A percentile compares a stretch with the other conserved stretches of the same genome.
Evolutionary conservation across 192 early-diverging fungal species (phyloP).

Genomic region (Endogone sp.): DNA sequence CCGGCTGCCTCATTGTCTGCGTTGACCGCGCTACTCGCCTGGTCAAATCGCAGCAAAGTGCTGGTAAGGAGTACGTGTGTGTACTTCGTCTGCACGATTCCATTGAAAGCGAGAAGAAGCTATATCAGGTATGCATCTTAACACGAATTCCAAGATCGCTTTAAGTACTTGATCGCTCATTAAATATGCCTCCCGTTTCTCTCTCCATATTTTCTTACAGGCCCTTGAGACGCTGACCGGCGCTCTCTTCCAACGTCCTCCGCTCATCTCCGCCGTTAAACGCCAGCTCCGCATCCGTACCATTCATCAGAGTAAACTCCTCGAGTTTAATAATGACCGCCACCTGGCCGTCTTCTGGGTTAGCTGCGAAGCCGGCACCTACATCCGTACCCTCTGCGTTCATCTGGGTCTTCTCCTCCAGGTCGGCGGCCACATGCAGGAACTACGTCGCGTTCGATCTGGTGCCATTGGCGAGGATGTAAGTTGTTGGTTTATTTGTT

Average conservation of each 20-base stretch:
- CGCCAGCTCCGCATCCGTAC: constrained; percentile 98
- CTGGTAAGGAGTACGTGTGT: constrained; percentile 98
- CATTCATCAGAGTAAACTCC: constrained; percentile 92
- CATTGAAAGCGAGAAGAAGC: constrained; percentile 84
- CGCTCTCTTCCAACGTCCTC: constrained; percentile 98
- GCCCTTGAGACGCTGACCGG: constrained; percentile 96
- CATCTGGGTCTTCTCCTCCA: constrained; percentile 94
- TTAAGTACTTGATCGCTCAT: constrained; percentile 3
- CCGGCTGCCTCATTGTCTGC: constrained; percentile 98
- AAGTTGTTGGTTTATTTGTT: constrained; percentile 10
- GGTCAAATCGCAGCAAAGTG: constrained; percentile 99
- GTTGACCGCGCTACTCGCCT: constrained; percentile 97
- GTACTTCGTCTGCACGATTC: constrained; percentile 94
- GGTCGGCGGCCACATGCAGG: constrained; percentile 99
- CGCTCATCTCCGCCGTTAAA: constrained; percentile 98
- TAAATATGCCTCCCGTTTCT: neutral
- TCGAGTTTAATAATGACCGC: constrained; percentile 97
- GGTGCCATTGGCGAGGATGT: constrained; percentile 87
- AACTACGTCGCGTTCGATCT: constrained; percentile 94
- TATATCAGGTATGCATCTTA: constrained; percentile 52
- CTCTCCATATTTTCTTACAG: constrained; percentile 24
- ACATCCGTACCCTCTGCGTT: constrained; percentile 99
- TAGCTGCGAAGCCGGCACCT: constrained; percentile 98
- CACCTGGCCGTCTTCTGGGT: constrained; percentile 98
- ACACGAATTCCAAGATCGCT: neutral